Base-by-base conservation (phyloP, 768 basidiomycete genomes). In the Tulasnella sp. region DNA sequence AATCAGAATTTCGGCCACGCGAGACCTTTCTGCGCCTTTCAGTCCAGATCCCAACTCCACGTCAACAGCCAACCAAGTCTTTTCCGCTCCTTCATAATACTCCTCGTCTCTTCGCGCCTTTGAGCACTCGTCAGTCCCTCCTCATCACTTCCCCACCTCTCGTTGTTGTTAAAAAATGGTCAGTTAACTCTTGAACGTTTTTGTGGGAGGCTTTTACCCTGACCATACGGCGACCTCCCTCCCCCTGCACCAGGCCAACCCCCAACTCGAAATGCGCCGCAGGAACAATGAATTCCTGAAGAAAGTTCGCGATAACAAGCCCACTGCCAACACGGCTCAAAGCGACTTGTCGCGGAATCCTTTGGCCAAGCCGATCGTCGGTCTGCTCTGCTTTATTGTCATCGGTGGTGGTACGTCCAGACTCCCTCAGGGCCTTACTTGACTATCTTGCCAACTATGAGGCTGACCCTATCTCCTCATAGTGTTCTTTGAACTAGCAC, bases 281-380 rank as follows among this genome's bases (percentile, higher is more conserved):
- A 76, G 57, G 61, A 76, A 76, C 75, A 61, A 76, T 15, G 75
- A 76, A 18, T 76, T 76, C 75, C 37, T 76, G 37, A 61, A 57
- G 32, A 76, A 76, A n/a, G 75, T 76, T n/a, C 75, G 75, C 40
- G 55, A 51, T 3, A 76, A 76, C 75, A 76, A 76, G 75, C 75
- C 75, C 39, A 76, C 75, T 26, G 75, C 61, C 29, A 76, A 76
- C 13, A 20, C 48, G 20, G 75, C 61, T 26, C 61, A 40, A 32
- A 69, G 40, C 35, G 55, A 76, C 29, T 20, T 57, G 39, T 57
- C 39, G 20, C 39, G 57, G 55, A 69, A 55, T 39, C 61, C 75
- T 20, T n/a, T 76, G 75, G 55, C 29, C 18, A 61, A 39, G 13
- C 16, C 6, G 29, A 29, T 39, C 23, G 57, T 76, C 39, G 55